Percentiles rank a stretch among this genome's conserved stretches.
These are phyloP conservation scores for Macrocystidia cucumis DNA, from an alignment of 1,284 basidiomycete genomes.

Conservation along the genomic window DNA sequence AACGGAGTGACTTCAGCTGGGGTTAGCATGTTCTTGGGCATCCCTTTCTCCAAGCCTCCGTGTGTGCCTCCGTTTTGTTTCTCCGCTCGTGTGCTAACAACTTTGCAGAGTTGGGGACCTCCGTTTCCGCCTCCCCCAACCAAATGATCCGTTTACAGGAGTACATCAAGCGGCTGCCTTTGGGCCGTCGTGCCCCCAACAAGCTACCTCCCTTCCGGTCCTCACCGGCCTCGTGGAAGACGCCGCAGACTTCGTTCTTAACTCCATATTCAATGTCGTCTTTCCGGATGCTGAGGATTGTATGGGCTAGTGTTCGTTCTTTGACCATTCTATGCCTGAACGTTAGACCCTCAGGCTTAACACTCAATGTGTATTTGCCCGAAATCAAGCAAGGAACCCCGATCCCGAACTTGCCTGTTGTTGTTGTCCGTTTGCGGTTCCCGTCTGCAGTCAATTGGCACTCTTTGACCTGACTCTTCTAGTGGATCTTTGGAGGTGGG, in stretches of 20 bases:
- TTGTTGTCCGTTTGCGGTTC: slow-evolving; percentile 30
- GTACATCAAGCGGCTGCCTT: slow-evolving; percentile 6
- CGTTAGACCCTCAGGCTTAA: slow-evolving; percentile 32
- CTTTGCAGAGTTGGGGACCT: slow-evolving; percentile 7
- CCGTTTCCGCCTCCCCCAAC: slow-evolving; percentile 9
- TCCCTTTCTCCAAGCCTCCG: slow-evolving; percentile 31
- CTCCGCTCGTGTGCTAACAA: not conserved
- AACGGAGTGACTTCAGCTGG: slow-evolving; percentile 21
- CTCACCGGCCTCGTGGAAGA: too few species aligned
- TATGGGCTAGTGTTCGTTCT: not conserved
- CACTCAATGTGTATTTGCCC: slow-evolving; percentile 48
- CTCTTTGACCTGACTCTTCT: not conserved
- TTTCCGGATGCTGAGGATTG: too few species aligned
- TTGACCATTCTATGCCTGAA: slow-evolving; percentile 6
- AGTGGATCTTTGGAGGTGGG: slow-evolving; percentile 54
- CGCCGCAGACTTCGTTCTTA: too few species aligned
- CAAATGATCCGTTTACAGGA: slow-evolving; percentile 1
- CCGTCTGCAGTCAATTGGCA: not conserved
- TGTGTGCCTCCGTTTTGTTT: slow-evolving; percentile 1
- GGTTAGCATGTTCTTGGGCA: slow-evolving; percentile 36
- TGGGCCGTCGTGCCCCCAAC: slow-evolving; percentile 11
- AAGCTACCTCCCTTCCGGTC: too few species aligned
- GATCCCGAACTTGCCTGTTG: slow-evolving; percentile 41
- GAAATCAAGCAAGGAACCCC: slow-evolving; percentile 25
- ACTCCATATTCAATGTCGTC: too few species aligned